A percentile compares a stretch with the other conserved stretches of the same genome.
phyloP scores from a whole-genome alignment of 2,329 filamentous ascomycete genomes.

The Tothia fuscella region DNA sequence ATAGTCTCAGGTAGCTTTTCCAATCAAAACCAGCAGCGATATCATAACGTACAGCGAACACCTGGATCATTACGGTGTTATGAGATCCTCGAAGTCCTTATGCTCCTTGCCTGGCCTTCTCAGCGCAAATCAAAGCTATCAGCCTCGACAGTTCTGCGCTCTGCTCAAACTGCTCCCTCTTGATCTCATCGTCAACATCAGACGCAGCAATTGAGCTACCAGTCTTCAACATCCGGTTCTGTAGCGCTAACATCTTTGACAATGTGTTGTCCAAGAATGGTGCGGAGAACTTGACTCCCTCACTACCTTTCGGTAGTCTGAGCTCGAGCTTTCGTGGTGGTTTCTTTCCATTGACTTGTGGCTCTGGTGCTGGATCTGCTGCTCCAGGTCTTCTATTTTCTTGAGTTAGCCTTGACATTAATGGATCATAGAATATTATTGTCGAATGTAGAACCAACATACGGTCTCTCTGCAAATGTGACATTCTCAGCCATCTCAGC shows the following conservation, averaged over 20 bases:
- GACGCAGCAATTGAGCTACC: slow-evolving; percentile 34
- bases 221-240: slow-evolving; percentile 38
- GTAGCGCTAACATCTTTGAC: slow-evolving; percentile 36
- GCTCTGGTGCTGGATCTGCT: neutral
- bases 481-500: slow-evolving; percentile 42
- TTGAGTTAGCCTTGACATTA: neutral
- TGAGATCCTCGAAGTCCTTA: too few relatives aligned
- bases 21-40: too few relatives aligned
- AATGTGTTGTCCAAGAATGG: slow-evolving; percentile 42
- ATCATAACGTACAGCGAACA: too few relatives aligned
- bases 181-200: slow-evolving; percentile 33
- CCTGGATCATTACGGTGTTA: too few relatives aligned
- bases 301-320: slow-evolving; percentile 27
- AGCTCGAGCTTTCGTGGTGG: slow-evolving; percentile 39
- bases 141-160: slow-evolving; percentile 36
- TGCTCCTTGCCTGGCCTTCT: slow-evolving; percentile 40
- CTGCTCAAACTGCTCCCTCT: slow-evolving; percentile 39
- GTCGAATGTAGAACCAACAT: slow-evolving; percentile 16
- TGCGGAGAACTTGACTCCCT: slow-evolving; percentile 37
- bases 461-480: slow-evolving; percentile 24
- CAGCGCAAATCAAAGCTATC: slow-evolving; percentile 39
- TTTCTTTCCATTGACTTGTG: slow-evolving; percentile 14
- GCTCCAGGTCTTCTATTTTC: neutral
- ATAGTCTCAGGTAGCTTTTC: too few relatives aligned
- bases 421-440: neutral